These are phyloP conservation scores for Cystobasidiopsis lactophilus DNA, from an alignment of 768 basidiomycete genomes.

Conservation along the genomic window DNA sequence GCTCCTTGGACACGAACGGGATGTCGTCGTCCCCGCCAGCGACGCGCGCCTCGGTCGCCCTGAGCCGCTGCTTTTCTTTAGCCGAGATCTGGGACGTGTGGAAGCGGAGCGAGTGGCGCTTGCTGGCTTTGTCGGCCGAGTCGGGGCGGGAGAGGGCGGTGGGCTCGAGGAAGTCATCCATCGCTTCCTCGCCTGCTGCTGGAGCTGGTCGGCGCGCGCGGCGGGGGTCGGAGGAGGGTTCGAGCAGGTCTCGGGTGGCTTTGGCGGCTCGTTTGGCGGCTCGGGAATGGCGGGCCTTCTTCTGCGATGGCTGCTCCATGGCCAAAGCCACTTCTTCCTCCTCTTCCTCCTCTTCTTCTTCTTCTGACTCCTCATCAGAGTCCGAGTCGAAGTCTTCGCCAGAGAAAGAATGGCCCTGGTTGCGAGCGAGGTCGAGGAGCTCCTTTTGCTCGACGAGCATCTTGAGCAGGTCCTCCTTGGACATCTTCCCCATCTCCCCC, in stretches of 20 bases:
- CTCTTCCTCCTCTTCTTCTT: not conserved
- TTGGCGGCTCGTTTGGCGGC: too few relatives aligned
- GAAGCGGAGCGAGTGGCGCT: slow-evolving; percentile 68
- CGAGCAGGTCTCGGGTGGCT: not conserved
- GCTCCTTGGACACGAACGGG: slow-evolving; percentile 51
- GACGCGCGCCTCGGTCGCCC: slow-evolving; percentile 40
- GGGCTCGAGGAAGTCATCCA: slow-evolving; percentile 44
- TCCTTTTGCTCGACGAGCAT: not conserved
- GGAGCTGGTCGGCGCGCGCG: not conserved
- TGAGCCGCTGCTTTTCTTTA: slow-evolving; percentile 48
- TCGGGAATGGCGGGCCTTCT: not conserved
- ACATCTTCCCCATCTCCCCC: not conserved
- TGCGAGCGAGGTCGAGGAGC: not conserved
- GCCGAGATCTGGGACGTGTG: slow-evolving; percentile 79
- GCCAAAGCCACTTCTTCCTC: not conserved
- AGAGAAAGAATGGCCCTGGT: not conserved
- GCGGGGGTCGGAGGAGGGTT: not conserved
- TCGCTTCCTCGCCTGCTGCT: not conserved
- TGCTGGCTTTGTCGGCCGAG: slow-evolving; percentile 57
- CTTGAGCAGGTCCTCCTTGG: slow-evolving; percentile 3
- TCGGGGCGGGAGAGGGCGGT: slow-evolving; percentile 47
- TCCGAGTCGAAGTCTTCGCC: not conserved
- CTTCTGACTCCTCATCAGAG: not conserved
- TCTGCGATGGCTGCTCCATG: not conserved
- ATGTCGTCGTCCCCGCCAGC: slow-evolving; percentile 75